phyloP scores from a whole-genome alignment of 441 rosid species.

The Adansonia gregorii region DNA sequence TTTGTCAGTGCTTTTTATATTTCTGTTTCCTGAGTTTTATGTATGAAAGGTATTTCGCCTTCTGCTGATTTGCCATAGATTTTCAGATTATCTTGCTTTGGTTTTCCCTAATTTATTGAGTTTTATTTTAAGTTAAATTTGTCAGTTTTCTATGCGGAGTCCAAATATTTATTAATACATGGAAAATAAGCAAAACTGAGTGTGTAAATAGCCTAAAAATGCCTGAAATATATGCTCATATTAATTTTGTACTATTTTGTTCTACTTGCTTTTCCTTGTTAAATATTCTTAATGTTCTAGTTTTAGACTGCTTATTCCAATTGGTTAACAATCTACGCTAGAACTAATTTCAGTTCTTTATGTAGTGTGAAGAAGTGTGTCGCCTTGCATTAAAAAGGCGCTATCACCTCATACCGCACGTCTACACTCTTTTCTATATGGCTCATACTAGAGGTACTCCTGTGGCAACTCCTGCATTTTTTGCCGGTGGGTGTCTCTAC shows the following conservation, averaged over 20 bases:
- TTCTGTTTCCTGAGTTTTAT: constrained; percentile 2
- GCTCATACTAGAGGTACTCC: constrained; percentile 86
- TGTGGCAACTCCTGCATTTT: constrained; percentile 82
- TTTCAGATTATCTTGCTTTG: background rate
- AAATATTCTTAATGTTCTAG: constrained; percentile 6
- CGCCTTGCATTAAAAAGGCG: constrained; percentile 93
- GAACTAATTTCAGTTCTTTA: constrained; percentile 31
- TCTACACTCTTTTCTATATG: constrained; percentile 83
- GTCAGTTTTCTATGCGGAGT: constrained; percentile 5
- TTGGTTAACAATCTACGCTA: background rate
- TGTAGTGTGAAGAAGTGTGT: constrained; percentile 93
- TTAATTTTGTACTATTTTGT: background rate
- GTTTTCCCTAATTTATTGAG: background rate
- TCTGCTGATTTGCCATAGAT: background rate
- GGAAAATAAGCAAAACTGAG: constrained; percentile 8
- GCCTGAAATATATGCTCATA: background rate
- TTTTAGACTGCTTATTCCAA: constrained; percentile 19
- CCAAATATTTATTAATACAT: background rate
- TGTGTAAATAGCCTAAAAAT: background rate
- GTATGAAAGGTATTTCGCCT: background rate
- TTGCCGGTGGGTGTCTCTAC: constrained; percentile 62
- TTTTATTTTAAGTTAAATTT: constrained; percentile 1
- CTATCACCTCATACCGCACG: constrained; percentile 81
- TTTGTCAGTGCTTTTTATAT: background rate
- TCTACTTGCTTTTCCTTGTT: constrained; percentile 9